Conservation (phyloP, 306 rosid species). For the Trifolium repens region DNA sequence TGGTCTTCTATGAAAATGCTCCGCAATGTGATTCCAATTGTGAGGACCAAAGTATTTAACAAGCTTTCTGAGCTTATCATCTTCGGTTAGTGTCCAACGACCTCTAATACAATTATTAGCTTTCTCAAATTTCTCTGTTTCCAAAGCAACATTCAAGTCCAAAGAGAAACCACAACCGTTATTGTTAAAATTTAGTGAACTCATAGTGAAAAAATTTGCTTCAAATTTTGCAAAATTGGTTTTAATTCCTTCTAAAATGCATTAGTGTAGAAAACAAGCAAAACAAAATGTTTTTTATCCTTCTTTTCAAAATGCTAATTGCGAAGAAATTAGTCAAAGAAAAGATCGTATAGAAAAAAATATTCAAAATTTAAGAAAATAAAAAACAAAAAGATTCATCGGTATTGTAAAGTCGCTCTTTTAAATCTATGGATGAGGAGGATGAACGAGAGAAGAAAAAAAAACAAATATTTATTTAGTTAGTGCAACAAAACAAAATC, state of each 20-base stretch:
- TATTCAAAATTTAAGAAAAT: too few species aligned
- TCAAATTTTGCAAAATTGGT: background rate
- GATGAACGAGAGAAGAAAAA: too few species aligned
- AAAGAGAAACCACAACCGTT: conserved; percentile 37
- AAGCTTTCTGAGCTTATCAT: conserved; percentile 74
- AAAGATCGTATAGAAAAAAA: background rate
- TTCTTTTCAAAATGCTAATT: too few species aligned
- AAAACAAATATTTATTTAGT: background rate
- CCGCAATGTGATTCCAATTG: conserved; percentile 89
- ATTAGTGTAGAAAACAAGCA: background rate
- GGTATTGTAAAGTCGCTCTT: background rate
- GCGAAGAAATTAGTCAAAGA: background rate
- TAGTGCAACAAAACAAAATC: background rate
- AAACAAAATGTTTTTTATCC: background rate
- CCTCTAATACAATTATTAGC: conserved; percentile 71
- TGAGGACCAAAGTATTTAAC: conserved; percentile 84
- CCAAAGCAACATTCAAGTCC: conserved; percentile 32
- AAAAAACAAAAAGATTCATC: too few species aligned
- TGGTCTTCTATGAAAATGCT: conserved; percentile 77
- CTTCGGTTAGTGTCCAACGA: conserved; percentile 93
- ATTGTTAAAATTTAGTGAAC: conserved; percentile 45
- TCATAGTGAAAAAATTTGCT: conserved; percentile 42
- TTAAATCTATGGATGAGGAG: too few species aligned
- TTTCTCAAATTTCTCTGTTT: conserved; percentile 31
- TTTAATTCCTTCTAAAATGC: conserved; percentile 5